phyloP scores from a whole-genome alignment of 768 basidiomycete species.

The Fomitopsis serialis region DNA sequence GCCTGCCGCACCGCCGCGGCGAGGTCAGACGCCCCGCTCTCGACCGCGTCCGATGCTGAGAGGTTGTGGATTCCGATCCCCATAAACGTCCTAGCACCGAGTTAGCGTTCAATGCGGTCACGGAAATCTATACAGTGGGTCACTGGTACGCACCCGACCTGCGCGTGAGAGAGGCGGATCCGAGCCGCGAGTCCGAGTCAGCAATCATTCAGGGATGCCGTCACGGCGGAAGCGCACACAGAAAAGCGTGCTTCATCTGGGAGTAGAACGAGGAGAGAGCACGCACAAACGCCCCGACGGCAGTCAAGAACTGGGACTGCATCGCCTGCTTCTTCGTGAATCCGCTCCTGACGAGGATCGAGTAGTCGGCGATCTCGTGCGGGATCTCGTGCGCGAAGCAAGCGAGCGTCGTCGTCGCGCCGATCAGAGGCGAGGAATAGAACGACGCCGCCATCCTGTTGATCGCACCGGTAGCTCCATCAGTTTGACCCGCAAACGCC shows the following conservation, averaged over 20 bases:
- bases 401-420: constrained; percentile 91
- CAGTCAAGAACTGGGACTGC: constrained; percentile 90
- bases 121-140: neutral
- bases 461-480: neutral
- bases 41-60: constrained; percentile 42
- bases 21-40: constrained; percentile 47
- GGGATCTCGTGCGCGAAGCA: constrained; percentile 96
- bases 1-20: constrained; percentile 74
- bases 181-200: neutral
- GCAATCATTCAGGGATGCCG: neutral
- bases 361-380: constrained; percentile 96
- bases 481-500: neutral
- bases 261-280: constrained; percentile 3
- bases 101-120: constrained; percentile 9
- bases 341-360: constrained; percentile 85
- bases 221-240: neutral
- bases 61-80: constrained; percentile 81
- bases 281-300: constrained; percentile 87
- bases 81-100: constrained; percentile 63
- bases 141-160: constrained; percentile 15
- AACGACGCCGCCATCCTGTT: constrained; percentile 91
- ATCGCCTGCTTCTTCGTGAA: constrained; percentile 90
- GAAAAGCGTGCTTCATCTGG: neutral
- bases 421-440: constrained; percentile 91
- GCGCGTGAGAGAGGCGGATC: neutral